Base-by-base conservation (phyloP, 2,329 filamentous ascomycete species). In the Atkinsonella texensis region DNA sequence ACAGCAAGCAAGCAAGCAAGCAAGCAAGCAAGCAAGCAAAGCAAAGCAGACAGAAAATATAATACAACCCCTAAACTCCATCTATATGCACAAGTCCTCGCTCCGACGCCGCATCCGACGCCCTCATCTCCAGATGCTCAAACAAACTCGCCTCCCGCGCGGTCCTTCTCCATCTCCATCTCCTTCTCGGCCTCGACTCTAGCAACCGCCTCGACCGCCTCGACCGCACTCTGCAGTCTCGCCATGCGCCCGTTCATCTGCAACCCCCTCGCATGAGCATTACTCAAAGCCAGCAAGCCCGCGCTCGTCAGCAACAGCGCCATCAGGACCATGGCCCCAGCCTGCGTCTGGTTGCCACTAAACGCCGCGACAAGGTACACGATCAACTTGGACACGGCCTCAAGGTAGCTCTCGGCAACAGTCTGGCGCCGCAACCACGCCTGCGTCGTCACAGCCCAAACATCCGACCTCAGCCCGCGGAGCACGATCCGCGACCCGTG, bases 391-490 rank as follows among this genome's bases (percentile, higher is more conserved):
- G 78, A 73, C 0, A 66, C 59, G 0, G 76, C 76, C 54, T 76
- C 74, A 49, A 78, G 63, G 57, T 74, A 77, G 32, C 73, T 70
- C 55, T 83, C 74, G 2, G 71, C 46, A 28, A 68, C 63, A 0
- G 74, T 78, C 61, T 75, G 73, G 40, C 72, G 66, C 11, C 72
- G 68, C 45, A 84, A 63, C 80, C 79, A 84, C 31, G 70, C 59
- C 3, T 76, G 74, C 3, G 75, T 73, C 1, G 79, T 83, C 41
- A 83, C 70, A 32, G 79, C 79, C 52, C 78, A 77, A 7, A 84
- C 67, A 59, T 83, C 80, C 33, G 75, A 69, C 8, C 74, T 68
- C 4, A 68, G 60, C 4, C 81, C 81, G 31, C 72, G 70, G 42
- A 84, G 68, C 12, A 74, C 66, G 1, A 83, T 70, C 57, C 70